Evolutionary conservation across 2,329 filamentous ascomycete genomes (phyloP).

Genomic region (Aspergillus arachidicola): DNA sequence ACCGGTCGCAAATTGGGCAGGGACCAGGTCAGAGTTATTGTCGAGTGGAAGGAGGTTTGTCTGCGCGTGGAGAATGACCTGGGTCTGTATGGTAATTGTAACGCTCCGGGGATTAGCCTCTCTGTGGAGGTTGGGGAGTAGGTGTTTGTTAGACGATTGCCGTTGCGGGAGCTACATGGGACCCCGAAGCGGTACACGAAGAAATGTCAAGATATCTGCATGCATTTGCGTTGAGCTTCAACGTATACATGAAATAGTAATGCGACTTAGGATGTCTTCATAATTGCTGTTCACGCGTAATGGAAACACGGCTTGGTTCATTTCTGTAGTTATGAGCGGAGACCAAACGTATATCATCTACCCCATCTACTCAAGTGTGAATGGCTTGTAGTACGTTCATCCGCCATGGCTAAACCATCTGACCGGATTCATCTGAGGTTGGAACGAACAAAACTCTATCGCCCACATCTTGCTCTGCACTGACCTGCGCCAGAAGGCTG

Average conservation of each 20-base stretch:
- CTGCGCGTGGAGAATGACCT: neutral
- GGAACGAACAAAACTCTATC: fast-evolving
- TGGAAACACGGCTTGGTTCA: neutral
- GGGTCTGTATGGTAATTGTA: neutral
- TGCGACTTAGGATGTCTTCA: neutral
- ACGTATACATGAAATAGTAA: neutral
- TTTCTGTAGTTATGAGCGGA: neutral
- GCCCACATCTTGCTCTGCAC: neutral
- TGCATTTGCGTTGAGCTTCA: neutral
- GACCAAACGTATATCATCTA: neutral
- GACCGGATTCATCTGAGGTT: neutral
- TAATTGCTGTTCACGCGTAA: neutral
- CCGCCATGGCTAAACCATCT: no score
- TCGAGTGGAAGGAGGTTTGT: constrained; percentile 2
- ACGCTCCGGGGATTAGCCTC: neutral
- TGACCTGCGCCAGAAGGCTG: neutral
- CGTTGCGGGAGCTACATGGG: neutral
- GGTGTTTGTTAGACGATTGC: neutral
- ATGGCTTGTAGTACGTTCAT: neutral
- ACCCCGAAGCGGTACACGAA: neutral
- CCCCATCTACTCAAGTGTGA: neutral
- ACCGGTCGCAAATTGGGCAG: neutral
- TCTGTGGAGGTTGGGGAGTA: neutral
- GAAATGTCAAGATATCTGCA: neutral
- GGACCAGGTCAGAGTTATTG: neutral